A percentile compares a stretch with the other conserved stretches of the same genome.
Conservation (phyloP, 2,329 filamentous ascomycete species). For the Cladophialophora yegresii region DNA sequence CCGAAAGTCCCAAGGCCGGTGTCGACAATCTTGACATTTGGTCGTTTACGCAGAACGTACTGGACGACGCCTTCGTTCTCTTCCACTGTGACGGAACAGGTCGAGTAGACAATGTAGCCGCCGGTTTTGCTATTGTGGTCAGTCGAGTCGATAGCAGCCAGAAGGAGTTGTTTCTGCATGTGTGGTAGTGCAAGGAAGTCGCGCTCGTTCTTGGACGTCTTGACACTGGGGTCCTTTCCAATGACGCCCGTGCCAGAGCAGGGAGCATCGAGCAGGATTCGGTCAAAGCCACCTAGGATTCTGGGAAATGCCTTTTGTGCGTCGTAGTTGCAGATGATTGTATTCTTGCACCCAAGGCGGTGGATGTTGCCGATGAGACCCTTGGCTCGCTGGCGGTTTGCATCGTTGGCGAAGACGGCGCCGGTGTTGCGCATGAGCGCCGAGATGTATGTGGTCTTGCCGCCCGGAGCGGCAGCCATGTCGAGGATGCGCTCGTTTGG, state of each 20-base stretch:
- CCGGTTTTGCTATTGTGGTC: constrained; percentile 90
- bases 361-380: constrained; percentile 98
- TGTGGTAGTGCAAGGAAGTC: constrained; percentile 94
- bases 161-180: constrained; percentile 88
- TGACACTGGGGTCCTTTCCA: constrained; percentile 92
- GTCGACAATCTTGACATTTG: constrained; percentile 91
- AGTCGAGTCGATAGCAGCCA: constrained; percentile 91
- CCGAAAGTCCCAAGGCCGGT: constrained; percentile 83
- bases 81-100: constrained; percentile 90
- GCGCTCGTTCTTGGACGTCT: constrained; percentile 95
- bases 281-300: constrained; percentile 93
- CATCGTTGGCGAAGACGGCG: constrained; percentile 93
- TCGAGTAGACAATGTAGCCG: constrained; percentile 95
- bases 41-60: constrained; percentile 86
- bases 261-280: constrained; percentile 89
- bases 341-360: constrained; percentile 88
- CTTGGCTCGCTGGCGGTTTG: constrained; percentile 88
- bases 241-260: constrained; percentile 98
- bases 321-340: constrained; percentile 93
- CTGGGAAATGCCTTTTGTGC: constrained; percentile 84
- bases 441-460: constrained; percentile 95
- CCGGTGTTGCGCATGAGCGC: constrained; percentile 98
- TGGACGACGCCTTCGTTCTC: constrained; percentile 93
- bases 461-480: constrained; percentile 92
- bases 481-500: constrained; percentile 89